A percentile compares a stretch with the other conserved stretches of the same genome.
Evolutionary conservation across 495 filamentous ascomycete genomes (phyloP).

Genomic region (Podospora sp.): DNA sequence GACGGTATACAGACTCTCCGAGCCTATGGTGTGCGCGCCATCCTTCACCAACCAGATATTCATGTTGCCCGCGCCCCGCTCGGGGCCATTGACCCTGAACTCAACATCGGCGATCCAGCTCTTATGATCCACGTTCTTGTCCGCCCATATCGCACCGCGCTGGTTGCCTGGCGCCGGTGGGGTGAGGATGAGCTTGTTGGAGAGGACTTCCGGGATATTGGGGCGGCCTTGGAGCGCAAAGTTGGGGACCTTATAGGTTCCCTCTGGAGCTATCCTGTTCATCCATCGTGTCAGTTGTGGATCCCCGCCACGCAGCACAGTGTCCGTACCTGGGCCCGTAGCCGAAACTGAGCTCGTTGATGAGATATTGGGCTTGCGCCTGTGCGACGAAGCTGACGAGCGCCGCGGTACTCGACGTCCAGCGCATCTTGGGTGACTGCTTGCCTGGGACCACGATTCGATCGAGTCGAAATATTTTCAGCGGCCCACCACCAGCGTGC

Average conservation of each 20-base stretch:
- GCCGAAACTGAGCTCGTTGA: conserved; percentile 75
- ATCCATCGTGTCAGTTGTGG: not conserved
- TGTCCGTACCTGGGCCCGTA: conserved; percentile 60
- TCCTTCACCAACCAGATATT: conserved; percentile 89
- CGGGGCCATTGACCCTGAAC: conserved; percentile 84
- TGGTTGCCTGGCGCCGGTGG: conserved; percentile 85
- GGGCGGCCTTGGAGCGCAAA: conserved; percentile 75
- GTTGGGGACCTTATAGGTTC: conserved; percentile 40
- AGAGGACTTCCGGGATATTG: conserved; percentile 72
- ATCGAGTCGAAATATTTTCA: not conserved
- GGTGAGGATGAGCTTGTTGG: conserved; percentile 89
- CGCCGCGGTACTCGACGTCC: conserved; percentile 43
- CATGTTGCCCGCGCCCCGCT: conserved; percentile 84
- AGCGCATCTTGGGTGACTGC: conserved; percentile 42
- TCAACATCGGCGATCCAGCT: conserved; percentile 82
- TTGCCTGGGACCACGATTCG: conserved; percentile 13
- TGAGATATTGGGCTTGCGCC: conserved; percentile 61
- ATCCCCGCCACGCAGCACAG: conserved; percentile 3
- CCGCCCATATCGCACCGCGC: conserved; percentile 80
- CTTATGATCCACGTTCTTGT: conserved; percentile 59
- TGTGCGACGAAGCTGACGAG: conserved; percentile 56
- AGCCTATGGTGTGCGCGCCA: conserved; percentile 63
- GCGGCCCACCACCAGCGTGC: not conserved
- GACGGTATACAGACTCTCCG: conserved; percentile 79
- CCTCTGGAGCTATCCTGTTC: conserved; percentile 48